Evolutionary conservation across 371 early-diverging fungal genomes (phyloP).

Genomic region (Mucor mucedo): DNA sequence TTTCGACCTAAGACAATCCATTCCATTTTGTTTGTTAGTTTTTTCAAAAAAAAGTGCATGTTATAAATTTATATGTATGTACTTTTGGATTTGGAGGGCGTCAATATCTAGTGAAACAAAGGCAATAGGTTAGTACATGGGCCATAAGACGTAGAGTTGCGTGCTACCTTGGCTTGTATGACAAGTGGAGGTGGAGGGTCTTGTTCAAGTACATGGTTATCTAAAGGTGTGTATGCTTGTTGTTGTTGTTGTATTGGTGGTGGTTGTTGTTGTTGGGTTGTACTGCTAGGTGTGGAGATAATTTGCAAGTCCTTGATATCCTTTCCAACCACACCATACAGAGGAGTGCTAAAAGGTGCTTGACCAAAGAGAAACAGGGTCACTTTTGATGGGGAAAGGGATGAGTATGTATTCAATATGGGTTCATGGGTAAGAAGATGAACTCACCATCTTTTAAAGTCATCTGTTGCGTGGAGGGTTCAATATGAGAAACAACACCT

Average conservation of each 20-base stretch:
- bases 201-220: conserved; percentile 27
- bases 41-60: background rate
- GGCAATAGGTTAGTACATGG: no score
- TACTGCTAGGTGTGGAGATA: conserved; percentile 26
- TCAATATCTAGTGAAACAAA: background rate
- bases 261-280: background rate
- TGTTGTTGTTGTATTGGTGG: background rate
- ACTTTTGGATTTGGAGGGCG: conserved; percentile 23
- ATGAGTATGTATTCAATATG: background rate
- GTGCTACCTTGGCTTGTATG: conserved; percentile 9
- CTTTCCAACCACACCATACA: conserved; percentile 50
- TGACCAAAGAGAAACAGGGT: conserved; percentile 41
- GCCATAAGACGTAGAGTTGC: background rate
- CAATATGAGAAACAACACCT: conserved; percentile 60
- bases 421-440: background rate
- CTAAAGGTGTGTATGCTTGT: background rate
- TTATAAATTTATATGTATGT: background rate
- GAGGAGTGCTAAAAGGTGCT: conserved; percentile 38
- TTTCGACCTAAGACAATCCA: conserved; percentile 17
- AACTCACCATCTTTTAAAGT: conserved; percentile 61
- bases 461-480: conserved; percentile 55
- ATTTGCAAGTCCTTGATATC: conserved; percentile 61
- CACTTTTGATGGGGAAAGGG: conserved; percentile 20
- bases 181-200: conserved; percentile 6
- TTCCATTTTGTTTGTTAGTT: background rate